Conservation (phyloP, 1,284 basidiomycete species). For the Singerocomus rubriflavus region DNA sequence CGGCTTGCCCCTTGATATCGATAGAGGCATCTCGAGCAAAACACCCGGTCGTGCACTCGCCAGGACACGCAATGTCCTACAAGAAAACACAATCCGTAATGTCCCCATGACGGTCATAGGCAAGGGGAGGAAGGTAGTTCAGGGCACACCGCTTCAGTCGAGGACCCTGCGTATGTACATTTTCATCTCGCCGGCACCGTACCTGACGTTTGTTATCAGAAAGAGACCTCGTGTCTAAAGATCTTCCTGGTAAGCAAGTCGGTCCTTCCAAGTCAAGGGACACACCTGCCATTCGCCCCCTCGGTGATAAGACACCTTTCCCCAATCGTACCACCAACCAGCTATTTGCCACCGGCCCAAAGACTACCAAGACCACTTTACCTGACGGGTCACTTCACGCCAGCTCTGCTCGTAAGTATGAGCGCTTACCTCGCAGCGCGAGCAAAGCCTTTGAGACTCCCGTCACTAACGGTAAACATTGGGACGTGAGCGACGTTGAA, state of each 20-base stretch:
- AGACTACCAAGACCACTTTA: slow-evolving; percentile 34
- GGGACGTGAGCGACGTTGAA: slow-evolving; percentile 69
- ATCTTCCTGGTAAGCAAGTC: slow-evolving; percentile 21
- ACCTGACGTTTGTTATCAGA: slow-evolving; percentile 22
- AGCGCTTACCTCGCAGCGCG: slow-evolving; percentile 43
- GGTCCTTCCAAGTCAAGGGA: slow-evolving; percentile 28
- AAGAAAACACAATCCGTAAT: slow-evolving; percentile 50
- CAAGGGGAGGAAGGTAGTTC: slow-evolving; percentile 40
- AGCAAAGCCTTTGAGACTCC: slow-evolving; percentile 62
- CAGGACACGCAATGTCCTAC: slow-evolving; percentile 40
- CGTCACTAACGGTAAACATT: slow-evolving; percentile 60
- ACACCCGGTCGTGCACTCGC: slow-evolving; percentile 48
- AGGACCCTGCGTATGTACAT: slow-evolving; percentile 34
- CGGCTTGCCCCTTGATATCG: slow-evolving; percentile 43
- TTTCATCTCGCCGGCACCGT: background rate
- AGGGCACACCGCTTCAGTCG: slow-evolving; percentile 39
- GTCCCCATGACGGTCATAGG: slow-evolving; percentile 43
- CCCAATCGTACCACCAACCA: slow-evolving; percentile 48
- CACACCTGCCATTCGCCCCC: slow-evolving; percentile 39
- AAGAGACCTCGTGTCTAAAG: slow-evolving; percentile 22
- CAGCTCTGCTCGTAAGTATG: slow-evolving; percentile 60
- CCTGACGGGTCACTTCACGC: slow-evolving; percentile 43
- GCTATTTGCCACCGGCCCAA: slow-evolving; percentile 28
- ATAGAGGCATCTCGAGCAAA: slow-evolving; percentile 29
- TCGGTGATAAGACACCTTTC: slow-evolving; percentile 55